These are phyloP conservation scores for Calophaca sinica DNA, from an alignment of 306 rosid genomes.

Conservation along the genomic window DNA sequence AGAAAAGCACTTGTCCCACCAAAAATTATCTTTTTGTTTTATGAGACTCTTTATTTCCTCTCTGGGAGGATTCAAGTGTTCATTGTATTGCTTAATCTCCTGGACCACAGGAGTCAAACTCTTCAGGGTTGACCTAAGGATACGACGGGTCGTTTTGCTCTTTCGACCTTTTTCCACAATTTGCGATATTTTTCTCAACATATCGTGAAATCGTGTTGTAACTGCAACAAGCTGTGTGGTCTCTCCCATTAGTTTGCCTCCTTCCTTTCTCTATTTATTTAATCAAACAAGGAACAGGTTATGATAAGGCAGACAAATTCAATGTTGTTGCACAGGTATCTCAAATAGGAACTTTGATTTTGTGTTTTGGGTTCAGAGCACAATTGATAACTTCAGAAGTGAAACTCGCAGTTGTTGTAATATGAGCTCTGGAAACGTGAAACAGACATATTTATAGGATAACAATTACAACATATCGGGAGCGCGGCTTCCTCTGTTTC, in stretches of 20 bases:
- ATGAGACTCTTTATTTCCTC: conserved; percentile 39
- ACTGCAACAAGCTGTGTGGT: not conserved
- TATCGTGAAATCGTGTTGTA: not conserved
- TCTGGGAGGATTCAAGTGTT: conserved; percentile 36
- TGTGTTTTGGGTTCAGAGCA: too few relatives aligned
- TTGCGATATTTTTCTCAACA: not conserved
- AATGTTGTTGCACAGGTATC: too few relatives aligned
- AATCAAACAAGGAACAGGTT: too few relatives aligned
- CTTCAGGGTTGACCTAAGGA: conserved; percentile 21
- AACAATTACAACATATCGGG: too few relatives aligned
- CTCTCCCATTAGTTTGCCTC: not conserved
- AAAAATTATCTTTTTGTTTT: not conserved
- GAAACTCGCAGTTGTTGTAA: too few relatives aligned
- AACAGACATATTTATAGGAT: too few relatives aligned
- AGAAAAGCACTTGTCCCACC: conserved; percentile 20
- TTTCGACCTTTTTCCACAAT: conserved; percentile 2
- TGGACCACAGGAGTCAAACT: conserved; percentile 2
- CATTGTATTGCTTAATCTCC: conserved; percentile 40
- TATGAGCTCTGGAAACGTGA: too few relatives aligned
- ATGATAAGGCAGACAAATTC: not conserved
- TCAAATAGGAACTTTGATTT: too few relatives aligned
- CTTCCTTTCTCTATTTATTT: not conserved
- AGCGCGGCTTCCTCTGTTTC: too few relatives aligned
- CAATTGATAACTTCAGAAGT: too few relatives aligned
- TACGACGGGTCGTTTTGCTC: not conserved